Evolutionary conservation across 352 stramenopile genomes (phyloP).

Genomic region (Globisporangium heterothallicum): DNA sequence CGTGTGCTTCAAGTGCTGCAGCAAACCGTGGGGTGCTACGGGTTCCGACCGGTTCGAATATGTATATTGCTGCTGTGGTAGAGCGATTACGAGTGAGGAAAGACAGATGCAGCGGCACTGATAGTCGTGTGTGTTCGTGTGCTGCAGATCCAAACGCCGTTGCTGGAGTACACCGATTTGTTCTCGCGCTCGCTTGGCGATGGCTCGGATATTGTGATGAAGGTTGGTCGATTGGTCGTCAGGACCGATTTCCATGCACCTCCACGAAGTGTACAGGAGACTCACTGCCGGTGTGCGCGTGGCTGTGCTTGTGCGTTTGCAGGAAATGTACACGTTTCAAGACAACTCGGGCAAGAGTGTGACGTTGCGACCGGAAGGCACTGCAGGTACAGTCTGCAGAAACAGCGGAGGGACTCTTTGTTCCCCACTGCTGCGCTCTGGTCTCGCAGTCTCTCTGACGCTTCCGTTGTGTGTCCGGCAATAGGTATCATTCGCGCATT

Average conservation of each 20-base stretch:
- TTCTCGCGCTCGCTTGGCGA: slow-evolving; percentile 77
- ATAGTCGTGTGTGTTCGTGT: not conserved
- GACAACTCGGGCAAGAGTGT: slow-evolving; percentile 87
- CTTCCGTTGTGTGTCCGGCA: not conserved
- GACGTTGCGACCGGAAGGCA: slow-evolving; percentile 80
- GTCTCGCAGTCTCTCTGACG: not conserved
- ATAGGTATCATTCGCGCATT: slow-evolving; percentile 71
- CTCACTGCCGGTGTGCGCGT: not conserved
- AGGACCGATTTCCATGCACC: not conserved
- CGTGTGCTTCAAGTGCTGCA: slow-evolving; percentile 56
- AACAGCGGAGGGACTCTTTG: not conserved
- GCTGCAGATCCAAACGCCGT: slow-evolving; percentile 68
- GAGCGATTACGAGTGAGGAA: too few relatives aligned
- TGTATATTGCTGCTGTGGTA: not conserved
- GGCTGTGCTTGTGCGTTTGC: not conserved
- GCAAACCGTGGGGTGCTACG: slow-evolving; percentile 56
- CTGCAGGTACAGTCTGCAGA: too few relatives aligned
- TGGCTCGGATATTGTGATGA: slow-evolving; percentile 86
- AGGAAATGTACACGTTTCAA: slow-evolving; percentile 89
- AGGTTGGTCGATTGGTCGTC: slow-evolving; percentile 28
- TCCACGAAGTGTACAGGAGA: not conserved
- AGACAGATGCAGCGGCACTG: too few relatives aligned
- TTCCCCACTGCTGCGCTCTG: not conserved
- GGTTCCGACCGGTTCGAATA: slow-evolving; percentile 56
- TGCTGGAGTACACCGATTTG: slow-evolving; percentile 85